A percentile compares a stretch with the other conserved stretches of the same genome.
Evolutionary conservation across 2,329 filamentous ascomycete genomes (phyloP).

Genomic region (Colletotrichum tabaci): DNA sequence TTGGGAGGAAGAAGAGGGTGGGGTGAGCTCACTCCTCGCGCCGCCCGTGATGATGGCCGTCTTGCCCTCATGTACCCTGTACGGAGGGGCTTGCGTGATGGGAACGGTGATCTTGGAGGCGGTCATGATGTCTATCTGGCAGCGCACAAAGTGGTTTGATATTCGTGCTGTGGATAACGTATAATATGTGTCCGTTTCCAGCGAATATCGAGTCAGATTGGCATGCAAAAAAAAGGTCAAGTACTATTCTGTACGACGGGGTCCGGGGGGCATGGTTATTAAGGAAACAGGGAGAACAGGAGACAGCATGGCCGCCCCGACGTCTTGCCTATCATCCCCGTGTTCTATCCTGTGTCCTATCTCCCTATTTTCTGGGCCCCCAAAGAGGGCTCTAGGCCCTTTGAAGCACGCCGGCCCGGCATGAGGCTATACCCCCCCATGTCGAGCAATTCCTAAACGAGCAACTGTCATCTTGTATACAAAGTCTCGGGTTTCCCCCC

Average conservation of each 20-base stretch:
- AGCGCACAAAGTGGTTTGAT: background rate
- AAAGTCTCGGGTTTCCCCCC: background rate
- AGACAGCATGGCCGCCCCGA: conserved; percentile 1
- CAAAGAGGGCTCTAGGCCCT: conserved; percentile 3
- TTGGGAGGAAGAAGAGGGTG: background rate
- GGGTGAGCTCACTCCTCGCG: conserved; percentile 58
- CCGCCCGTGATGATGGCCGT: conserved; percentile 67
- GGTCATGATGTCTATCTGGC: conserved; percentile 28
- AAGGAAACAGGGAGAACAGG: conserved; percentile 10
- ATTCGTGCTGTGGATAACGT: conserved; percentile 9
- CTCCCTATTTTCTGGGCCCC: conserved; percentile 6
- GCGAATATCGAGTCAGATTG: background rate
- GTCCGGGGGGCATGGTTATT: conserved; percentile 30
- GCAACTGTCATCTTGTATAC: background rate
- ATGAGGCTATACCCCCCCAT: conserved; percentile 19
- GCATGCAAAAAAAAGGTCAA: background rate
- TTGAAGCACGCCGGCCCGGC: background rate
- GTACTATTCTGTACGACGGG: background rate
- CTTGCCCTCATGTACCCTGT: conserved; percentile 58
- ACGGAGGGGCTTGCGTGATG: conserved; percentile 40
- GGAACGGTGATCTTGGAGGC: conserved; percentile 26
- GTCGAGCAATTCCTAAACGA: background rate
- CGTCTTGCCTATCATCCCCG: background rate
- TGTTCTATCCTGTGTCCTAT: background rate
- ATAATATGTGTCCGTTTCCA: background rate